Base-by-base conservation (phyloP, 768 basidiomycete species). In the Pulveroboletus sp. region DNA sequence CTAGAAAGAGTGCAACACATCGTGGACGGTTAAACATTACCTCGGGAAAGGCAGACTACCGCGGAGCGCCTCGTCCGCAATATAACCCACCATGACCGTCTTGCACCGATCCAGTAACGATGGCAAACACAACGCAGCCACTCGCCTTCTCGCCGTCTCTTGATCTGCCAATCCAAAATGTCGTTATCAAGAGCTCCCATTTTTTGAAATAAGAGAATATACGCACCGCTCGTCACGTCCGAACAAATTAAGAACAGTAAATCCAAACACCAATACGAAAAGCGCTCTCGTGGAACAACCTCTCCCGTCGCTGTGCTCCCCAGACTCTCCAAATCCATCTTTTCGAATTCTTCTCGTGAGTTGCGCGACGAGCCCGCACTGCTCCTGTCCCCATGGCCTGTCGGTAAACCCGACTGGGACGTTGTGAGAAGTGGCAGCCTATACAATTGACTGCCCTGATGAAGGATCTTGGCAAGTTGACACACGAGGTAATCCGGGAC, bases 261-360 rank as follows among this genome's bases (percentile, higher is more conserved):
- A 59, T 95, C 92, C 49, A 94, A 85, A 62, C 89, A 93, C 92
- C 92, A 94, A 70, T 90, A 93, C 7, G 89, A 85, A 63, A 94
- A 94, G 8, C 90, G 76, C 64, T 94, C 93, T 35, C 92, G 73
- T 1, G 86, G 85, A 27, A 86, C 70, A 21, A 81, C 64, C 12
- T 69, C 62, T 0, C 79, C 80, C 9, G 70, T 66, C 35, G 78
- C 78, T 3, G 89, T 90, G 31, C 78, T 84, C 11, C 87, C 89
- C 31, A 76, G 56, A 64, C 27, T 67, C 46, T 72, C 70, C 44
- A 68, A 53, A 33, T 73, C 71, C 43, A 76, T 54, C 38, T 67
- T 70, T 47, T 73, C 69, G 43, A 73, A 69, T 35, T 46, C 70
- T 39, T 63, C 58, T 3, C 54, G 52, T 14, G 56, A 61, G 17